Base-by-base conservation (phyloP, 1,139 yeast species). In the Debaryomyces subglobosus region DNA sequence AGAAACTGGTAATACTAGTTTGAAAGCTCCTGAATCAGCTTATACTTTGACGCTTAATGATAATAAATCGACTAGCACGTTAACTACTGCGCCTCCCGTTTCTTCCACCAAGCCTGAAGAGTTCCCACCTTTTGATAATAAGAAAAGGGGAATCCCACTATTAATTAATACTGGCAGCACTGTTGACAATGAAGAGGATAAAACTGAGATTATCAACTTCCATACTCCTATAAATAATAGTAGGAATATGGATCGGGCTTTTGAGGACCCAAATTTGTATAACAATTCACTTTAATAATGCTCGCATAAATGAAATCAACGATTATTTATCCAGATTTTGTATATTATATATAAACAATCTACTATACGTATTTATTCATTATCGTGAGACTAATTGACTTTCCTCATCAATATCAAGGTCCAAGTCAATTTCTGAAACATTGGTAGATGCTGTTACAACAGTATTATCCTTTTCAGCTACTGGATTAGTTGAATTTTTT, bases 191-290 rank as follows among this genome's bases (percentile, higher is more conserved):
- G 45, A 39, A 30, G 51, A 49, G 12, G 43, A 48, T 18, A 46
- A 49, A 1, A 33, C 49, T 12, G 54, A 54, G 29, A 49, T 52
- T 12, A 43, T 57, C 4, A 45, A 54, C n/a, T 58, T 58, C 24
- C 43, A 48, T 23, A 58, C 60, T 6, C 61, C 61, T 2, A 27
- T 20, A n/a, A 39, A 25, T 16, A 23, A 24, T 15, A 16, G 32
- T 4, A 21, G 39, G 3, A 34, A 44, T 15, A 27, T 25, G 30
- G 43, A 44, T 21, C 21, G n/a, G 16, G 27, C 10, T n/a, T 40
- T 40, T 40, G 27, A 29, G 5, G 35, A 20, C 15, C 37, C 36
- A 13, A 40, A 32, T 30, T n/a, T 27, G n/a, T 30, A 30, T 27
- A n/a, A 10, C 12, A 30, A 9, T 13, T 18, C 27, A 8, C n/a